Evolutionary conservation across 2,329 filamentous ascomycete genomes (phyloP), one percentile per base, ranked within the genome.

Genomic region (Dryadomyces sulphureus): DNA sequence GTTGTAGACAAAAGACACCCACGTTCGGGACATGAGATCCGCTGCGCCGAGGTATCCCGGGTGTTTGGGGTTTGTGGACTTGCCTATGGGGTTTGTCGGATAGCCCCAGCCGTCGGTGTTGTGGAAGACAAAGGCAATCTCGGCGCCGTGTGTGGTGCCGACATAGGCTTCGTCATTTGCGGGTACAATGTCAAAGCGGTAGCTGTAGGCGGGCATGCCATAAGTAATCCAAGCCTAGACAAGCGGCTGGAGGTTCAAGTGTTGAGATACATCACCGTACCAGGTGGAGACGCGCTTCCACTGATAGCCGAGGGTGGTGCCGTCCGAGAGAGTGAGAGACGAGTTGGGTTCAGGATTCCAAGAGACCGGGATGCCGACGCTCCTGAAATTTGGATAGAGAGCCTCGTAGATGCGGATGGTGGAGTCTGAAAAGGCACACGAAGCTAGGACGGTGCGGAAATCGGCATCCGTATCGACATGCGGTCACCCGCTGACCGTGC

Each of bases 391-490:
- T 0, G 73, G 72, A 55, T 77, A 77, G 7, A 71, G 57, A 38
- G 72, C 56, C 22, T 55, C 53, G 24, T 61, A 54, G 4, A 64
- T 22, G 2, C 17, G 8, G 9, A 43, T 21, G 17, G 49, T n/a
- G 17, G 46, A 24, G 1, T 57, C 25, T 7, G 25, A 30, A 12
- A 30, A 12, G 25, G 25, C 25, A 12, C 25, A 30, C 25, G 12
- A 30, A 7, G 25, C 25, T 12, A 30, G 25, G 7, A 30, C 25
- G 12, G 25, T 55, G 39, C 63, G 58, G 54, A 79, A 74, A 43
- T 78, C 65, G 16, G 61, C 66, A 11, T 66, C 70, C 1, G 69
- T 75, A 55, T 79, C 71, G 50, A 81, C 69, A 16, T 68, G 70
- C 6, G 50, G 57, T 11, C 68, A 12, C 1, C 65, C 70, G 54